These are phyloP conservation scores for Colletotrichum costaricense DNA, from an alignment of 2,329 filamentous ascomycete genomes.

Conservation along the genomic window DNA sequence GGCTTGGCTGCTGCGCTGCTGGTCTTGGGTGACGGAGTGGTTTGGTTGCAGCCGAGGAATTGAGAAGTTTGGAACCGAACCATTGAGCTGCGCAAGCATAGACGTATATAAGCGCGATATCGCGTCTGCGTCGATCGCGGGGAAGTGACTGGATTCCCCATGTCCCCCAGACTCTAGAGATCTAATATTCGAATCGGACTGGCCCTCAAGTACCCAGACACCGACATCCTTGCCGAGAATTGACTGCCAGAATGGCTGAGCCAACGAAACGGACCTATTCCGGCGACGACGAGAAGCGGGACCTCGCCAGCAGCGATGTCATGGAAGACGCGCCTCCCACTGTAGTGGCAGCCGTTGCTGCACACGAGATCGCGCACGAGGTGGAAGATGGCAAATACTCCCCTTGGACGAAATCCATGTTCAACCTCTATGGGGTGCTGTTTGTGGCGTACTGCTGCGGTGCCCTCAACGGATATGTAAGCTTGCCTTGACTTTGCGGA, in stretches of 20 bases:
- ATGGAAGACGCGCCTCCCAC: slow-evolving; percentile 13
- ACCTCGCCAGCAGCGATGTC: slow-evolving; percentile 4
- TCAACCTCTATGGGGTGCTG: slow-evolving; percentile 34
- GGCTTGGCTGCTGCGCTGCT: neutral
- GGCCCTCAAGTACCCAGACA: neutral
- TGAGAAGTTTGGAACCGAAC: neutral
- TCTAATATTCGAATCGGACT: neutral
- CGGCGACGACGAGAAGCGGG: slow-evolving; percentile 6
- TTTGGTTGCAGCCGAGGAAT: slow-evolving; percentile 5
- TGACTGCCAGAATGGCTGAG: slow-evolving; percentile 19
- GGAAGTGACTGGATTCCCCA: neutral
- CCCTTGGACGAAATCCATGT: slow-evolving; percentile 37
- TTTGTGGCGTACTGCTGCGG: slow-evolving; percentile 36
- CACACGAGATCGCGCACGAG: slow-evolving; percentile 35
- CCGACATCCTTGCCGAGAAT: neutral
- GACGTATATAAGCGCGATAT: slow-evolving; percentile 21
- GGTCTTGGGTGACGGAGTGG: neutral
- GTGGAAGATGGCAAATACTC: slow-evolving; percentile 32
- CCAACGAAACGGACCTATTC: neutral
- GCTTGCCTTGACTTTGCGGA: neutral
- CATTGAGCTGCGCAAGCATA: neutral
- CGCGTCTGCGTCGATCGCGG: neutral
- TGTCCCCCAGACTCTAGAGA: neutral
- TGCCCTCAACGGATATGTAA: slow-evolving; percentile 33
- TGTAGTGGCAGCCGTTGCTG: slow-evolving; percentile 14